Conservation (phyloP, 1,284 basidiomycete species). For the Leccinum pachyderme region DNA sequence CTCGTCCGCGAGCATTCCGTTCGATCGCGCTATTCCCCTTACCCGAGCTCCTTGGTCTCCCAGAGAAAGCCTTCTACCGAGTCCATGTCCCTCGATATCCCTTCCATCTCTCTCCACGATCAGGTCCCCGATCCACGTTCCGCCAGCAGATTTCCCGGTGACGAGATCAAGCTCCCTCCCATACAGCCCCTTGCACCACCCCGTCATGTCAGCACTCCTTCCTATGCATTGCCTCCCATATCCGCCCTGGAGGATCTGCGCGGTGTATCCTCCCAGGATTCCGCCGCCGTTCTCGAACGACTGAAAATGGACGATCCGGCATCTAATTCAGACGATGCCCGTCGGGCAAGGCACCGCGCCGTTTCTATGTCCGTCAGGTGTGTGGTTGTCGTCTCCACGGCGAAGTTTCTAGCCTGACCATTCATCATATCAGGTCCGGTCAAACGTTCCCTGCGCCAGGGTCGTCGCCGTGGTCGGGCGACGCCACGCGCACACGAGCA, state of each 20-base stretch:
- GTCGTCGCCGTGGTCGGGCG: constrained; percentile 25
- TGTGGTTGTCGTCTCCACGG: neutral
- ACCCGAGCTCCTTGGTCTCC: constrained; percentile 34
- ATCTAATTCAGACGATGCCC: constrained; percentile 21
- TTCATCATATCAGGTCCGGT: constrained; percentile 10
- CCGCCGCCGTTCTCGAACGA: constrained; percentile 59
- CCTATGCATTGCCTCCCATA: constrained; percentile 63
- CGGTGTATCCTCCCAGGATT: constrained; percentile 51
- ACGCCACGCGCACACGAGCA: constrained; percentile 15
- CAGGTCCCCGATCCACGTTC: constrained; percentile 20
- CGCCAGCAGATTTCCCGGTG: constrained; percentile 26
- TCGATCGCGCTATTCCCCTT: constrained; percentile 42
- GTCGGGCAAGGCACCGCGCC: constrained; percentile 37
- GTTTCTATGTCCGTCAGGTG: constrained; percentile 28
- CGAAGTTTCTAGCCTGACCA: constrained; percentile 5
- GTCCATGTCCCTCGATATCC: constrained; percentile 44
- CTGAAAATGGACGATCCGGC: constrained; percentile 49
- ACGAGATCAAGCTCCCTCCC: constrained; percentile 52
- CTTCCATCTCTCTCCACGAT: constrained; percentile 35
- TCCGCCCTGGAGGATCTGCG: constrained; percentile 61
- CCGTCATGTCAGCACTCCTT: constrained; percentile 28
- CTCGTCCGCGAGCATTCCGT: constrained; percentile 30
- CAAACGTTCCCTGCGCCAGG: constrained; percentile 23
- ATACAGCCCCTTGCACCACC: constrained; percentile 41
- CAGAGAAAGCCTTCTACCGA: constrained; percentile 29